Evolutionary conservation across 352 stramenopile genomes (phyloP).

Genomic region (Phytophthora sojae): DNA sequence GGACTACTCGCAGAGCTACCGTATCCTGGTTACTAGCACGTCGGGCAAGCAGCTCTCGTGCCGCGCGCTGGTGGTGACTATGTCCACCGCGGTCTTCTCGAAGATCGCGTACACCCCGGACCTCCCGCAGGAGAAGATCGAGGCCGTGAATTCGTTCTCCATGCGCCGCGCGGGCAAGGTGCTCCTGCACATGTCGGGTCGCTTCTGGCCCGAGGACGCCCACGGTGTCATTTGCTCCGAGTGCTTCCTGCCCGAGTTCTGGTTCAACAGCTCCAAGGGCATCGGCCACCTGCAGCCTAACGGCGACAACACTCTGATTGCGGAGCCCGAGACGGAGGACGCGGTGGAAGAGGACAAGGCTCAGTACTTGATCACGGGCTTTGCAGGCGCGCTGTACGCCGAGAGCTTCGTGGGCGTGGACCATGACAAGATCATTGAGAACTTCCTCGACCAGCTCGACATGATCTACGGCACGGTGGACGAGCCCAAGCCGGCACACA

Average conservation of each 20-base stretch:
- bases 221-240: slow-evolving; percentile 87
- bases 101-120: slow-evolving; percentile 75
- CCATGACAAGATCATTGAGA: slow-evolving; percentile 61
- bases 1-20: slow-evolving; percentile 59
- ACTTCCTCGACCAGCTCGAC: slow-evolving; percentile 79
- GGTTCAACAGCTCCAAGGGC: slow-evolving; percentile 77
- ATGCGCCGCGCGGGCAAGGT: slow-evolving; percentile 84
- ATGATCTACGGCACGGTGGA: slow-evolving; percentile 75
- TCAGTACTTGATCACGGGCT: slow-evolving; percentile 82
- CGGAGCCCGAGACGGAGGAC: slow-evolving; percentile 10
- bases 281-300: slow-evolving; percentile 69
- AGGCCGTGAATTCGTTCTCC: slow-evolving; percentile 69
- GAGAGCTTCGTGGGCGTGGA: slow-evolving; percentile 57
- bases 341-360: slow-evolving; percentile 25
- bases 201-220: slow-evolving; percentile 77
- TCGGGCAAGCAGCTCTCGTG: slow-evolving; percentile 68
- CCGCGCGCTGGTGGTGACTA: slow-evolving; percentile 70
- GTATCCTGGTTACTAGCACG: slow-evolving; percentile 66
- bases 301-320: slow-evolving; percentile 38
- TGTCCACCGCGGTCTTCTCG: slow-evolving; percentile 79
- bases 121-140: slow-evolving; percentile 62
- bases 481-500: slow-evolving; percentile 57
- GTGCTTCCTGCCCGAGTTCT: slow-evolving; percentile 86
- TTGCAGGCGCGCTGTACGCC: slow-evolving; percentile 71
- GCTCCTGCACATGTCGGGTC: slow-evolving; percentile 69